Evolutionary conservation across 2,329 filamentous ascomycete genomes (phyloP).

Genomic region (Venturia pyrina): DNA sequence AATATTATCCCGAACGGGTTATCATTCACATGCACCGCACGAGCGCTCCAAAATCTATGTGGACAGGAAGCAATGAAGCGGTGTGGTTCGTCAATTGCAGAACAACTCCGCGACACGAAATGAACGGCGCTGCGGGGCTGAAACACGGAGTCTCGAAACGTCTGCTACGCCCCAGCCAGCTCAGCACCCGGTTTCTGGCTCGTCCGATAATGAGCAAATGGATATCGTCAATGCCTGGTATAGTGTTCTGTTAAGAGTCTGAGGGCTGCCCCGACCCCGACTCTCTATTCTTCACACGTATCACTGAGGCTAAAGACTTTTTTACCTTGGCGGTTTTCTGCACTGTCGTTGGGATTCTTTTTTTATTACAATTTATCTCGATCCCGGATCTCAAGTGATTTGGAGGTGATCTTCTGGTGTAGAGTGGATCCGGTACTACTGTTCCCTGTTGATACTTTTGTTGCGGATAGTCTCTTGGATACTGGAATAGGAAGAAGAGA

Average conservation of each 20-base stretch:
- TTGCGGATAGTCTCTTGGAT: too few species aligned
- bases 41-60: neutral
- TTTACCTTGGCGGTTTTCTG: neutral
- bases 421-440: too few species aligned
- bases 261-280: neutral
- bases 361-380: neutral
- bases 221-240: neutral
- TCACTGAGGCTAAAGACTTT: neutral
- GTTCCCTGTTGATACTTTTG: too few species aligned
- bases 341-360: neutral
- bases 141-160: neutral
- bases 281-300: neutral
- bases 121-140: neutral
- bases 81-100: neutral
- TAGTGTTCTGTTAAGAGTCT: neutral
- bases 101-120: neutral
- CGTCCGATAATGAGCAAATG: neutral
- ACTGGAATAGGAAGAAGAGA: too few species aligned
- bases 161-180: neutral
- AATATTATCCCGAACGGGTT: too few species aligned
- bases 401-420: too few species aligned
- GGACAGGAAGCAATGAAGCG: neutral
- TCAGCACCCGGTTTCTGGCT: neutral
- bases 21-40: neutral
- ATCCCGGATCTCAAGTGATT: too few species aligned